Conservation (phyloP, 2,329 filamentous ascomycete species). For the Diaporthe vaccinii region DNA sequence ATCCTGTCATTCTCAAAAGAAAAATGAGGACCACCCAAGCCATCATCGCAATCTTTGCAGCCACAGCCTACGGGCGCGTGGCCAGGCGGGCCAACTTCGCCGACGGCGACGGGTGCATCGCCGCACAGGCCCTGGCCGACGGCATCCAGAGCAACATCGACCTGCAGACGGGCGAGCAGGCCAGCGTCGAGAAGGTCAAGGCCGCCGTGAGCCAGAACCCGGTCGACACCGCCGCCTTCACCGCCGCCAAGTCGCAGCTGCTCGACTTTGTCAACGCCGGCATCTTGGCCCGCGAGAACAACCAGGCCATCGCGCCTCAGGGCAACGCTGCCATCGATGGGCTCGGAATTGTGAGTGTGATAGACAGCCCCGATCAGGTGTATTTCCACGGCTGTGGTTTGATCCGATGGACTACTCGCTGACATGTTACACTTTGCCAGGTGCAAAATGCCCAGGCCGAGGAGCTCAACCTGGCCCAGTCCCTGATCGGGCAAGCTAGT, state of each 20-base stretch:
- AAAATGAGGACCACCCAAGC: background rate
- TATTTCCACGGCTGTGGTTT: too few relatives aligned
- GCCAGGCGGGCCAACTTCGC: slow-evolving; percentile 25
- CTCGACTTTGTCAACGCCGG: slow-evolving; percentile 35
- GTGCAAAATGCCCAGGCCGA: slow-evolving; percentile 26
- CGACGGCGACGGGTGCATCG: slow-evolving; percentile 31
- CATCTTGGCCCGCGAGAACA: slow-evolving; percentile 13
- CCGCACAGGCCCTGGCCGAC: slow-evolving; percentile 27
- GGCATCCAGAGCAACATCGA: slow-evolving; percentile 36
- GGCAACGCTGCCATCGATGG: slow-evolving; percentile 16
- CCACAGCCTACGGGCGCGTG: slow-evolving; percentile 6
- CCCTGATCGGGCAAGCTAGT: background rate
- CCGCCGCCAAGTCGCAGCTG: slow-evolving; percentile 24
- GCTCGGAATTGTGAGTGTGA: background rate
- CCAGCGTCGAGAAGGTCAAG: slow-evolving; percentile 28
- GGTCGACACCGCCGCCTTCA: slow-evolving; percentile 26
- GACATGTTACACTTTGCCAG: background rate
- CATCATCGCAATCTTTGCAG: background rate
- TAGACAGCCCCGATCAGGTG: background rate
- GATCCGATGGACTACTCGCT: background rate
- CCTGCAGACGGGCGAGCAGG: slow-evolving; percentile 32
- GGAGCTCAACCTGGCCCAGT: slow-evolving; percentile 15
- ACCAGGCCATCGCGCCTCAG: slow-evolving; percentile 23
- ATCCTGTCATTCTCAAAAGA: background rate
- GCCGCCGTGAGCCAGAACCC: slow-evolving; percentile 20